Percentiles rank a stretch among this genome's conserved stretches.
Evolutionary conservation across 192 early-diverging fungal species (phyloP).

Genomic region (Dissophora ornata): DNA sequence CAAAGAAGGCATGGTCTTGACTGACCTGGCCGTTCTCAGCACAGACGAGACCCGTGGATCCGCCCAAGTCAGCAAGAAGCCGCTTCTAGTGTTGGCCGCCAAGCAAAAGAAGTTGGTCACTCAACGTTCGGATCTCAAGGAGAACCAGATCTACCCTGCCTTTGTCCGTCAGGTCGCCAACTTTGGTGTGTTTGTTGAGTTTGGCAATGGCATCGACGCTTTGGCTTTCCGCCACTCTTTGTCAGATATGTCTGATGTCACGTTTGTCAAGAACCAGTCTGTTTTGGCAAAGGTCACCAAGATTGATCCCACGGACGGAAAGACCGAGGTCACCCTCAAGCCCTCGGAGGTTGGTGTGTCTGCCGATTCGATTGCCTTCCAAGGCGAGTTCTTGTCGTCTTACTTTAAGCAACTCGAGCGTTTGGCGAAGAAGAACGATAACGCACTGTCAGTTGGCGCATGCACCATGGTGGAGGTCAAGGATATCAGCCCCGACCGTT

Average conservation of each 20-base stretch:
- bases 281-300: conserved; percentile 71
- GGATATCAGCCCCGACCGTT: conserved; percentile 58
- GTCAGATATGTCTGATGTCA: conserved; percentile 64
- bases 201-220: conserved; percentile 67
- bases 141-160: conserved; percentile 71
- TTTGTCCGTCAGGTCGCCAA: conserved; percentile 72
- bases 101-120: conserved; percentile 59
- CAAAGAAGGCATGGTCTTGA: conserved; percentile 57
- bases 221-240: conserved; percentile 69
- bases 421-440: conserved; percentile 29
- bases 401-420: conserved; percentile 63
- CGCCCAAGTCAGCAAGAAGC: conserved; percentile 74
- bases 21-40: conserved; percentile 68
- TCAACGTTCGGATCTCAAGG: conserved; percentile 56
- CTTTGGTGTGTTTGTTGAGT: conserved; percentile 73
- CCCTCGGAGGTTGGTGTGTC: conserved; percentile 60
- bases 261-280: conserved; percentile 73
- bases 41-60: conserved; percentile 58
- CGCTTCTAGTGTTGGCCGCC: conserved; percentile 66
- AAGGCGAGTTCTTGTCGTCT: conserved; percentile 63
- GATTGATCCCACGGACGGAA: conserved; percentile 62
- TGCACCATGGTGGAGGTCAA: conserved; percentile 63
- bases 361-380: conserved; percentile 53
- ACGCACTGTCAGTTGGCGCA: conserved; percentile 49
- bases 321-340: conserved; percentile 75